Conservation (phyloP, 176 grass and related monocot species). For the Eleusine coracana region DNA sequence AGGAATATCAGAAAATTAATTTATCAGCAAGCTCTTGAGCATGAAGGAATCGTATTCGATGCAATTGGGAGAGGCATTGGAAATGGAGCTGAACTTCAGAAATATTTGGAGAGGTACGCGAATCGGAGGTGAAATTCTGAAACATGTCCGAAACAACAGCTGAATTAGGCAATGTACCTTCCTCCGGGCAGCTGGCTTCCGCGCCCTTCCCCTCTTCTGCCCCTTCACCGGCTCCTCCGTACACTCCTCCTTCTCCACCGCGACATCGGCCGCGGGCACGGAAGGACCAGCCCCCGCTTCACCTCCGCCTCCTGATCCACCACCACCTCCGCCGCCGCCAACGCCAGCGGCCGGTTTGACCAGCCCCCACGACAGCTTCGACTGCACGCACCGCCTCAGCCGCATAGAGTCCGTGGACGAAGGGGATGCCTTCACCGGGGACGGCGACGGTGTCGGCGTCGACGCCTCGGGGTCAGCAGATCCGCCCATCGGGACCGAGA, state of each 20-base stretch:
- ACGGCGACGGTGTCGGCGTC: conserved; percentile 39
- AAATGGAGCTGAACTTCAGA: background rate
- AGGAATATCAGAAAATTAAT: background rate
- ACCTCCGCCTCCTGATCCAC: background rate
- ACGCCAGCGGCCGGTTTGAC: conserved; percentile 4
- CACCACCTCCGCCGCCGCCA: background rate
- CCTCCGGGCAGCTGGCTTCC: conserved; percentile 31
- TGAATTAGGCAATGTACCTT: conserved; percentile 44
- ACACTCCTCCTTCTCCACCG: background rate
- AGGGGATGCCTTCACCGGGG: conserved; percentile 42
- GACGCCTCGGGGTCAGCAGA: conserved; percentile 41
- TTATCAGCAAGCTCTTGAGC: background rate
- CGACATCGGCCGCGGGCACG: conserved; percentile 13
- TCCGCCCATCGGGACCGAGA: conserved; percentile 39
- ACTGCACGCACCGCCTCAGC: conserved; percentile 55
- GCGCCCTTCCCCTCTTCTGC: conserved; percentile 27
- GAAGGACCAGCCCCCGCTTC: conserved; percentile 18
- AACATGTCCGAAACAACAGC: background rate
- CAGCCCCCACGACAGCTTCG: conserved; percentile 57
- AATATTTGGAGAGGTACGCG: background rate
- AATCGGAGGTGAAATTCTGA: background rate
- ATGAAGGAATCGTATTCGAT: background rate
- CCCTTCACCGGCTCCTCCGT: conserved; percentile 35
- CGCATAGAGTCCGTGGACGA: conserved; percentile 41
- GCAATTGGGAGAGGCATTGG: background rate